Evolutionary conservation across 2,329 filamentous ascomycete genomes (phyloP).

Genomic region (Dothistroma pini): DNA sequence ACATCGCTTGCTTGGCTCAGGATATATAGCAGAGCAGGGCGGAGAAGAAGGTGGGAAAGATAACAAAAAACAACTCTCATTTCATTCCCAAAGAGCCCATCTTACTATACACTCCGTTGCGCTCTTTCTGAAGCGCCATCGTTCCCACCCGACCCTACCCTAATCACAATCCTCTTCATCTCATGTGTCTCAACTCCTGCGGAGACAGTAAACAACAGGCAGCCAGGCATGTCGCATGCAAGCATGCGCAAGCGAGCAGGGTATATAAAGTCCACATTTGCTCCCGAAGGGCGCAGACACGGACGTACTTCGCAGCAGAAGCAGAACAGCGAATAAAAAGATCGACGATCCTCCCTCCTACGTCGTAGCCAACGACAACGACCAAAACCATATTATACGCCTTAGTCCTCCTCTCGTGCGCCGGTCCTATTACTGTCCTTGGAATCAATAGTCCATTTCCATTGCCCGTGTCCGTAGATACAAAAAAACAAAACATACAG

Average conservation of each 20-base stretch:
- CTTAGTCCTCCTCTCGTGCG: not conserved
- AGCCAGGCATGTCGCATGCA: no score
- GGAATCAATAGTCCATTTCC: not conserved
- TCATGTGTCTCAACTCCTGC: not conserved
- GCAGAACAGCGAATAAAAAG: not conserved
- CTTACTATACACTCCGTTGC: not conserved
- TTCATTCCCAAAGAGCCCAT: not conserved
- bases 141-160: not conserved
- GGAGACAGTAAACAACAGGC: not conserved
- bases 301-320: no score
- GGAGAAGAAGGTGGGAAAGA: not conserved
- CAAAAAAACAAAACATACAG: not conserved
- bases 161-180: not conserved
- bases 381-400: not conserved
- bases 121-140: not conserved
- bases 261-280: no score
- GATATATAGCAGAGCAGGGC: no score
- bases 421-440: not conserved
- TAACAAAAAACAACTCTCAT: not conserved
- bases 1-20: not conserved
- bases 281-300: no score
- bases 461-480: not conserved
- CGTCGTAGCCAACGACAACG: not conserved
- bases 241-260: not conserved
- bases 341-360: no score